Evolutionary conservation across 1,139 yeast species (phyloP).

Genomic region (Geotrichum cucujoidarum): DNA sequence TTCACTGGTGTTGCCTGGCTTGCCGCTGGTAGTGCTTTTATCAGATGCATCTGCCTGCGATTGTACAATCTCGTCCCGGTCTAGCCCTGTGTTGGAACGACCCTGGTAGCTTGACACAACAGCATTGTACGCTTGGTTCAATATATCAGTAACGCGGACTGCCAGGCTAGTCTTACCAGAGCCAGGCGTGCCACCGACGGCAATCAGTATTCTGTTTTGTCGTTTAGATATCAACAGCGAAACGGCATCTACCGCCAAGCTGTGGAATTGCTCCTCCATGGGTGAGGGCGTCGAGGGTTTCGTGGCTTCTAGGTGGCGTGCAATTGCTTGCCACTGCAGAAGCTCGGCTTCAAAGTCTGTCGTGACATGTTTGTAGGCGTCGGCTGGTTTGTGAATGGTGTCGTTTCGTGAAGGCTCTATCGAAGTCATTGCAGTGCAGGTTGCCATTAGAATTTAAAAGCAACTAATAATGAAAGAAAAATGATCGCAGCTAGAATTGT

Average conservation of each 20-base stretch:
- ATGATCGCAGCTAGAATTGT: too few species aligned
- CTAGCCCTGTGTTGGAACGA: not conserved
- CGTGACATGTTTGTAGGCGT: too few species aligned
- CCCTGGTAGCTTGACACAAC: not conserved
- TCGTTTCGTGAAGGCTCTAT: too few species aligned
- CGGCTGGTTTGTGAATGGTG: too few species aligned
- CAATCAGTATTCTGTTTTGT: conserved; percentile 44
- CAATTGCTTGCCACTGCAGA: too few species aligned
- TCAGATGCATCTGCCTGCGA: not conserved
- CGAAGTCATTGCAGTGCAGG: too few species aligned
- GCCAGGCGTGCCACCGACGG: conserved; percentile 75
- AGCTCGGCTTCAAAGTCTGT: too few species aligned
- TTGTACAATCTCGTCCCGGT: not conserved
- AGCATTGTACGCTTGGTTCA: conserved; percentile 8
- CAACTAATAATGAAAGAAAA: too few species aligned
- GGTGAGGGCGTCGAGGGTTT: too few species aligned
- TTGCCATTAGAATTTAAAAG: too few species aligned
- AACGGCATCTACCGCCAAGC: conserved; percentile 2
- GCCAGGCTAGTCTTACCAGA: conserved; percentile 77
- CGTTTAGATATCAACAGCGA: conserved; percentile 1
- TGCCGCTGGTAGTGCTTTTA: not conserved
- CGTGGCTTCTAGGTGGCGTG: too few species aligned
- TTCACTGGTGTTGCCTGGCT: not conserved
- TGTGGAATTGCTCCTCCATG: conserved; percentile 2
- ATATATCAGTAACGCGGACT: conserved; percentile 37